A percentile compares a stretch with the other conserved stretches of the same genome.
phyloP scores from a whole-genome alignment of 1,284 basidiomycete species.

The Taiwanofungus camphoratus region DNA sequence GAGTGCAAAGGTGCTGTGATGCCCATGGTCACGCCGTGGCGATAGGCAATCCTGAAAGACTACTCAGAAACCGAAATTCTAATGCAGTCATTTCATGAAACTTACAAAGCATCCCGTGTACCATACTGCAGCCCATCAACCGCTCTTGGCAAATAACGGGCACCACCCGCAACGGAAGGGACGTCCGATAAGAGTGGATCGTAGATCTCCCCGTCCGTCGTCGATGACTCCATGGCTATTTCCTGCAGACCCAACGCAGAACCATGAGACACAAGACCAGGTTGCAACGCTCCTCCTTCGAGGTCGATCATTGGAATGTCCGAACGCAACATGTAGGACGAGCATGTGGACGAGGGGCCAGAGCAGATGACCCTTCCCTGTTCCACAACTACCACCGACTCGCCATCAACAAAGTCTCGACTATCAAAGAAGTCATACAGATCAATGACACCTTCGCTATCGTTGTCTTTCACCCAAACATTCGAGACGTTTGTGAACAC shows the following conservation, averaged over 20 bases:
- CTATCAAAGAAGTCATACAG: not conserved
- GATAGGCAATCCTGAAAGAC: constrained; percentile 47
- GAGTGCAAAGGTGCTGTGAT: constrained; percentile 57
- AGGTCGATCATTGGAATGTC: constrained; percentile 30
- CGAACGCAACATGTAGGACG: constrained; percentile 25
- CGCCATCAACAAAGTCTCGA: constrained; percentile 3
- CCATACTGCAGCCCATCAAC: constrained; percentile 48
- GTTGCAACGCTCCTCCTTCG: constrained; percentile 38
- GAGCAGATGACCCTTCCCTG: constrained; percentile 19
- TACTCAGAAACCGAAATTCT: too few relatives aligned
- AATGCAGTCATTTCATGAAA: too few relatives aligned
- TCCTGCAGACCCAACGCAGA: constrained; percentile 55
- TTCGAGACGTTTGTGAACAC: constrained; percentile 56
- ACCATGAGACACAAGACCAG: constrained; percentile 55
- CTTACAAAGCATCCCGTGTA: constrained; percentile 45
- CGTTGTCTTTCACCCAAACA: constrained; percentile 30
- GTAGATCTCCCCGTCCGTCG: constrained; percentile 52
- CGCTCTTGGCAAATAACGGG: constrained; percentile 35
- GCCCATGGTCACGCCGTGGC: constrained; percentile 51
- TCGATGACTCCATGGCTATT: constrained; percentile 57
- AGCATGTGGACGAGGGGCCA: constrained; percentile 7
- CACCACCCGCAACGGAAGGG: constrained; percentile 29
- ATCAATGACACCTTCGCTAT: constrained; percentile 11
- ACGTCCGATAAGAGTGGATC: constrained; percentile 28
- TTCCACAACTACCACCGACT: constrained; percentile 32